Base-by-base conservation (phyloP, 768 basidiomycete genomes). In the Nevesoporus exiguus region DNA sequence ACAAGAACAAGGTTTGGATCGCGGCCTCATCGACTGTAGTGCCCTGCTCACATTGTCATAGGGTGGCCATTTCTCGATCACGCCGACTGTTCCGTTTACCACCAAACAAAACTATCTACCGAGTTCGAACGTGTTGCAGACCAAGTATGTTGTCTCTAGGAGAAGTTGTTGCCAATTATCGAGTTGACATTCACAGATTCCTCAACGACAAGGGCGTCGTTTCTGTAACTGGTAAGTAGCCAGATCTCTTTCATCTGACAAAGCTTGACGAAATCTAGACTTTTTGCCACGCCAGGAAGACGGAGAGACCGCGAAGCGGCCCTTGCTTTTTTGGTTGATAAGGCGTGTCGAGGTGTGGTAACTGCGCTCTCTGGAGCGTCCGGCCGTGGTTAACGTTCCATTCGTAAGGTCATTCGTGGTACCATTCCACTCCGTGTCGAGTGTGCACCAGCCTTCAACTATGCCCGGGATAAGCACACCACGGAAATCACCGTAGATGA, bases 371-470 rank as follows among this genome's bases (percentile, higher is more conserved):
- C 31, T 8, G 22, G 7, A 13, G 15, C 30, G 11, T 6, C 9
- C 17, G 21, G 9, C 42, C 29, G 11, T 34, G 2, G 9, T 8
- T 56, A 3, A 47, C 14, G 7, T 25, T 34, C n/a, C 40, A 10
- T 47, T 42, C 11, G 0, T 41, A 29, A 88, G 76, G 88, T 91
- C 55, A 83, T 98, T 59, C 88, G 96, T 17, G 96, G 96, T 1
- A 79, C 67, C 7, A 75, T 97, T 30, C 85, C 90, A 0, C 76
- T 96, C 49, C 78, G 82, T 53, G 79, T 98, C 70, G 91, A 98
- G 73, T 94, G 92, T 62, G 93, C 92, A 0, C 96, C 96, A 0
- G 96, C 94, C 0, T 99, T 99, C 82, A 87, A 97, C 70, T 99
- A 99, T 63, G 94, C 93, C 0, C 80, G 88, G 13, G 80, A 84